phyloP scores from a whole-genome alignment of 2,329 filamentous ascomycete species.

The Monilinia polystroma region DNA sequence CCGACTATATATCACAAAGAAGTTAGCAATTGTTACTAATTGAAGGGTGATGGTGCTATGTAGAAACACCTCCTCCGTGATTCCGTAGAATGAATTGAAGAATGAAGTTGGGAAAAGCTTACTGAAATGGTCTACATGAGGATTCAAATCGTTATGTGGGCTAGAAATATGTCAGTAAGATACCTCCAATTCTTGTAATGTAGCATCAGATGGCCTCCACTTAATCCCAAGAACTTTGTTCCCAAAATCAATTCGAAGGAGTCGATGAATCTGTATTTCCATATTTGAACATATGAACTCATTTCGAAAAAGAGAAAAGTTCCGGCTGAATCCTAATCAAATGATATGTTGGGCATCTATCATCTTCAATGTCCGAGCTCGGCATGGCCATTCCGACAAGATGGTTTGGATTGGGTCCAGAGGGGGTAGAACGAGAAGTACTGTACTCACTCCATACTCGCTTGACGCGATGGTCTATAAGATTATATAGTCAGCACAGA shows the following conservation, averaged over 20 bases:
- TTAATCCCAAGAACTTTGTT: not conserved
- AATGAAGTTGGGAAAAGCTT: not conserved
- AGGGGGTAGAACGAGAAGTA: constrained; percentile 7
- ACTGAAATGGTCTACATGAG: constrained; percentile 55
- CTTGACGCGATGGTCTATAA: constrained; percentile 37
- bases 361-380: not conserved
- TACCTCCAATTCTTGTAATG: not conserved
- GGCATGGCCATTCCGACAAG: not conserved
- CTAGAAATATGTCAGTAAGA: constrained; percentile 10
- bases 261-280: not conserved
- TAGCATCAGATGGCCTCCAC: not conserved
- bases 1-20: constrained; percentile 51
- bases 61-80: no score
- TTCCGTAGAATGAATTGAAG: not conserved
- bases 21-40: constrained; percentile 8
- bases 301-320: not conserved
- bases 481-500: constrained; percentile 1
- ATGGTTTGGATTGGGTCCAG: not conserved
- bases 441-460: constrained; percentile 39
- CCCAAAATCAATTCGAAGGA: not conserved
- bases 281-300: not conserved
- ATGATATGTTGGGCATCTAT: not conserved
- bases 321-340: not conserved
- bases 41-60: not conserved
- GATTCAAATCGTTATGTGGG: constrained; percentile 41